Base-by-base conservation (phyloP, 495 filamentous ascomycete species). In the Penicillium riverlandense region DNA sequence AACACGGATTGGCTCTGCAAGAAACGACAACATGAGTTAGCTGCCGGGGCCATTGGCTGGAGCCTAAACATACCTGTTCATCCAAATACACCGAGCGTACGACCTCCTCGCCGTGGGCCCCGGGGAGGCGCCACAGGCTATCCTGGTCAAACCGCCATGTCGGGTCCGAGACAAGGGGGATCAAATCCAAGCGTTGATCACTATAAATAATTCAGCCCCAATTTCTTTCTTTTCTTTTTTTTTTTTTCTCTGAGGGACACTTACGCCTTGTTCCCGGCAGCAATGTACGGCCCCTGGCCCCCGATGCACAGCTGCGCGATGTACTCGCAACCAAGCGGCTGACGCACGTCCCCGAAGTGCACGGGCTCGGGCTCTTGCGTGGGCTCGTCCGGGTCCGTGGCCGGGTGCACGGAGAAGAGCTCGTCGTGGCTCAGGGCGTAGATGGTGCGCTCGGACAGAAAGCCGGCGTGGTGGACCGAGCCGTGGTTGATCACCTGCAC, bases 401-500 rank as follows among this genome's bases (percentile, higher is more conserved):
- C 72, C 29, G 80, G 75, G 61, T 94, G 88, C 41, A 95, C 73
- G 7, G 85, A 84, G 35, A 95, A 79, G 38, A 72, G 76, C 59
- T 94, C 86, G 59, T 94, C 88, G 56, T 90, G 84, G 46, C 84
- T 89, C 3, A 90, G 62, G 11, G 82, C 85, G 55, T 76, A 91
- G 49, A 91, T 76, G 43, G 83, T 77, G 7, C 70, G 75, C 27
- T 78, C 66, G 43, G 70, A 76, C 6, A 96, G 67, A 60, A 95
- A 96, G 11, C 83, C 87, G 13, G 88, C 83, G 48, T 83, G 86
- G 61, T 95, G 88, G 31, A 98, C 79, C 2, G 89, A 91, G 49
- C 72, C 80, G 61, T 92, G 87, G 67, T 98, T 96, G 63, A 95
- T 82, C 10, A 92, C 84, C 57, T 90, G 86, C 31, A 85, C 67